A percentile compares a stretch with the other conserved stretches of the same genome.
These are phyloP conservation scores for Xylaria sp. DNA, from an alignment of 2,329 filamentous ascomycete species.

Conservation along the genomic window DNA sequence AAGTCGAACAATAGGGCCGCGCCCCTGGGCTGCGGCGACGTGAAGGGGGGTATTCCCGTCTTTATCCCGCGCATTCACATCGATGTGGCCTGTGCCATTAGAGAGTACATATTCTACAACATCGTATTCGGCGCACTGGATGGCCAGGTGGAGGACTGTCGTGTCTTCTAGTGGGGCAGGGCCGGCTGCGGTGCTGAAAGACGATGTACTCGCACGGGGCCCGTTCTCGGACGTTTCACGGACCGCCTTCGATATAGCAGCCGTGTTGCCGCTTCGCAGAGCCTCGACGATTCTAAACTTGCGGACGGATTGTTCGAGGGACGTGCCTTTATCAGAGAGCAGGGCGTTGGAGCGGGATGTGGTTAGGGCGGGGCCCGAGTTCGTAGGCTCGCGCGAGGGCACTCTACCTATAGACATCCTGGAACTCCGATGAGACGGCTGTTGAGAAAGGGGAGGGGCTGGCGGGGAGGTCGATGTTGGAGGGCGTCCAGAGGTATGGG, in stretches of 20 bases:
- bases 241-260: conserved; percentile 87
- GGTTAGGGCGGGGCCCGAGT: conserved; percentile 23
- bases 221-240: conserved; percentile 68
- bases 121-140: conserved; percentile 92
- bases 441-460: conserved; percentile 51
- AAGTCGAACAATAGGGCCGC: conserved; percentile 81
- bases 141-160: conserved; percentile 89
- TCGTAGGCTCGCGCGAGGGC: conserved; percentile 48
- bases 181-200: conserved; percentile 55
- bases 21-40: conserved; percentile 83
- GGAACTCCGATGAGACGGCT: conserved; percentile 55
- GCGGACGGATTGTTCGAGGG: conserved; percentile 91
- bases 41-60: conserved; percentile 96
- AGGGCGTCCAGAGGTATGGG: conserved; percentile 50
- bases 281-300: conserved; percentile 96
- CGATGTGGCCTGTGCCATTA: conserved; percentile 71
- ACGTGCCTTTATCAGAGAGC: conserved; percentile 57
- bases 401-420: conserved; percentile 60
- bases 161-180: conserved; percentile 75
- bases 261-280: conserved; percentile 88
- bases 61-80: conserved; percentile 89
- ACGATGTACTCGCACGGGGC: conserved; percentile 66
- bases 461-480: conserved; percentile 50
- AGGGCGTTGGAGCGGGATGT: conserved; percentile 38
- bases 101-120: conserved; percentile 96